Conservation (phyloP, 2,329 filamentous ascomycete genomes). For the Aspergillus brunneoviolaceus region DNA sequence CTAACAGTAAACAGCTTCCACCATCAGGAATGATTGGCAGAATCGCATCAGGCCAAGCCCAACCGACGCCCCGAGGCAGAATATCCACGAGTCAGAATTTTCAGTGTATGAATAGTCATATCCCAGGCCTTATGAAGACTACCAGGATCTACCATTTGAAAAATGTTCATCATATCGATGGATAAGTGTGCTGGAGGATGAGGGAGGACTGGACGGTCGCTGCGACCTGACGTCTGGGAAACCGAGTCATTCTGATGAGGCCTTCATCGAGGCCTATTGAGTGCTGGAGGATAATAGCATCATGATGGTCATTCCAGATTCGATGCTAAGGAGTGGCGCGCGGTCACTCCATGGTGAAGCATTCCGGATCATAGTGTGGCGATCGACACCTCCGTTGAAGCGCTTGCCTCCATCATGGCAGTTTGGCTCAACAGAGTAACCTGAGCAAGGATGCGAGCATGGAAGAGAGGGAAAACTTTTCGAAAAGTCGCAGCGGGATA, state of each 20-base stretch:
- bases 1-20: no score
- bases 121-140: slow-evolving; percentile 27
- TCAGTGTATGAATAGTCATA: slow-evolving; percentile 43
- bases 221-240: not conserved
- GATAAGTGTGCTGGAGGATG: not conserved
- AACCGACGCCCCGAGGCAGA: not conserved
- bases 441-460: not conserved
- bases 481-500: not conserved
- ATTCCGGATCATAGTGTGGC: not conserved
- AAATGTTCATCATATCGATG: slow-evolving; percentile 36
- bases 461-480: not conserved
- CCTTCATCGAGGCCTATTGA: not conserved
- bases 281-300: not conserved
- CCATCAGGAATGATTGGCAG: not conserved
- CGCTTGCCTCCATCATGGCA: not conserved
- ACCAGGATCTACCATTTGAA: slow-evolving; percentile 31
- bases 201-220: not conserved
- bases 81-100: slow-evolving; percentile 34
- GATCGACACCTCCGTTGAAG: not conserved
- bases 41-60: not conserved
- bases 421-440: not conserved
- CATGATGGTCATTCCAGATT: not conserved
- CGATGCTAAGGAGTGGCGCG: no score
- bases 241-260: not conserved
- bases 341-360: not conserved